A percentile compares a stretch with the other conserved stretches of the same genome.
Evolutionary conservation across 768 basidiomycete species (phyloP).

Genomic region (Clathrus columnatus): DNA sequence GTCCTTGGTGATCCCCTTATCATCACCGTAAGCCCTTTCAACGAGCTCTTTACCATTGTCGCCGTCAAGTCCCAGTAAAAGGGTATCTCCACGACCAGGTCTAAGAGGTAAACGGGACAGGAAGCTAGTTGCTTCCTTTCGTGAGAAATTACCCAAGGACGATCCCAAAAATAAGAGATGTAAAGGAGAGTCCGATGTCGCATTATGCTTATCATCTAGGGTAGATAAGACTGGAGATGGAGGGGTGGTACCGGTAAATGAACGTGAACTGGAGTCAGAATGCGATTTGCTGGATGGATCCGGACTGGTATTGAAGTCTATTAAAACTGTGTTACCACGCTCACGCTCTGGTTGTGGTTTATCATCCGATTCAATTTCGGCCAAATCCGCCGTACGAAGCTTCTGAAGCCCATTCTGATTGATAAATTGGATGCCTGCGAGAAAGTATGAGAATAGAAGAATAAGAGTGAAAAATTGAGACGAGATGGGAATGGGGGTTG

Average conservation of each 20-base stretch:
- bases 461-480: neutral
- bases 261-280: neutral
- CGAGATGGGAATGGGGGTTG: neutral
- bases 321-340: neutral
- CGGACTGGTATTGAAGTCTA: neutral
- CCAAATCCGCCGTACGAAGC: slow-evolving; percentile 9
- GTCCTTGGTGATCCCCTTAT: slow-evolving; percentile 53
- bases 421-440: slow-evolving; percentile 52
- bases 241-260: slow-evolving; percentile 7
- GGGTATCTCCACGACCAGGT: slow-evolving; percentile 65
- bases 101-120: slow-evolving; percentile 72
- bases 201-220: neutral
- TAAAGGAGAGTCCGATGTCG: slow-evolving; percentile 33
- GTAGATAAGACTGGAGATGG: slow-evolving; percentile 11
- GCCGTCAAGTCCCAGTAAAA: slow-evolving; percentile 88
- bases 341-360: neutral
- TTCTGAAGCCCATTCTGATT: slow-evolving; percentile 47
- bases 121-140: slow-evolving; percentile 62
- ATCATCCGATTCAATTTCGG: neutral
- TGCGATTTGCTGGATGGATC: slow-evolving; percentile 1
- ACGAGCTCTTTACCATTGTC: slow-evolving; percentile 62
- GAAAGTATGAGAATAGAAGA: neutral
- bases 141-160: slow-evolving; percentile 82
- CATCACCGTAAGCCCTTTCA: slow-evolving; percentile 82
- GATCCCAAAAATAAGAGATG: slow-evolving; percentile 91